Evolutionary conservation across 2,329 filamentous ascomycete species (phyloP).

Genomic region (Epichloe coenophiala): DNA sequence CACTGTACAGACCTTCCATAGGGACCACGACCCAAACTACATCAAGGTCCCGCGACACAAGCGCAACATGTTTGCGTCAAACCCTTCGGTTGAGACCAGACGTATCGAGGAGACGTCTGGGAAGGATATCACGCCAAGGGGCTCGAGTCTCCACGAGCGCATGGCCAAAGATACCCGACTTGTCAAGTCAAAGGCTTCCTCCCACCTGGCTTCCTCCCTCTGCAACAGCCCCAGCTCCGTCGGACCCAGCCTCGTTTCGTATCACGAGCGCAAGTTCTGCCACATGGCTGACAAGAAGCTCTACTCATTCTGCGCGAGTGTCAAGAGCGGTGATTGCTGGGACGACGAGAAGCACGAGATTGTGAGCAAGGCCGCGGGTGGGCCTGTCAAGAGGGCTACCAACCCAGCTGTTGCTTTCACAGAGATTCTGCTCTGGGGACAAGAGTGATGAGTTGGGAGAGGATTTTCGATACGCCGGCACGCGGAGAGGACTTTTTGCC

Average conservation of each 20-base stretch:
- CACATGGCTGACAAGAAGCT: slow-evolving; percentile 9
- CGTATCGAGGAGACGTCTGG: too few relatives aligned
- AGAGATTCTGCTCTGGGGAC: not conserved
- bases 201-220: slow-evolving; percentile 4
- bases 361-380: not conserved
- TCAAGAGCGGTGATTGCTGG: slow-evolving; percentile 7
- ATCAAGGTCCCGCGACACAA: not conserved
- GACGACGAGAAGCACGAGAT: slow-evolving; percentile 6
- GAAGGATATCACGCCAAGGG: not conserved
- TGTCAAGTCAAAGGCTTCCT: not conserved
- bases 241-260: slow-evolving; percentile 8
- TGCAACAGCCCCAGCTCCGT: slow-evolving; percentile 4
- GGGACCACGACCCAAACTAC: not conserved
- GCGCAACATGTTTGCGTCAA: not conserved
- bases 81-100: not conserved
- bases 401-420: not conserved
- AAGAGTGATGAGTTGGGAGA: not conserved
- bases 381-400: not conserved
- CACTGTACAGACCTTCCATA: not conserved
- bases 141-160: not conserved
- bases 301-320: slow-evolving; percentile 6
- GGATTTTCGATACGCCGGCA: not conserved
- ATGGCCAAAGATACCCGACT: not conserved
- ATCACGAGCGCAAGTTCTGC: slow-evolving; percentile 9
- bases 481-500: not conserved